Base-by-base conservation (phyloP, 2,329 filamentous ascomycete species). In the Calycina herbarum region DNA sequence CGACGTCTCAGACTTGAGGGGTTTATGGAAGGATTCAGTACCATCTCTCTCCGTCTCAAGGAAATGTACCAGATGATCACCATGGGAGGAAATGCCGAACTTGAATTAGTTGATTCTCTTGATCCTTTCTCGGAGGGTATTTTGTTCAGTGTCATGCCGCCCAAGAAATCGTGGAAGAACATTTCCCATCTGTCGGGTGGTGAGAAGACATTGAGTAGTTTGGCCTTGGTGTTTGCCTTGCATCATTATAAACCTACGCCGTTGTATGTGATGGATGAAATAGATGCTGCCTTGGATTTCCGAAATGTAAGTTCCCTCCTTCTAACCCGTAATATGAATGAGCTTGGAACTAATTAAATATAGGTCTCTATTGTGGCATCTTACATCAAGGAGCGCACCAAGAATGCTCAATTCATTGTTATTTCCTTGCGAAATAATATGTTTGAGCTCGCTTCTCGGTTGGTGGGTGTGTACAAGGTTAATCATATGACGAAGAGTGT, bases 31-130 rank as follows among this genome's bases (percentile, higher is more conserved):
- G 95, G 96, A 48, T 98, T 99, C 81, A 90, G 90, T 74, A 90
- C 88, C 68, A 99, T 99, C 78, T 98, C 94, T 1, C 83, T 97
- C 29, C 91, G 94, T 0, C 84, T 99, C 57, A 99, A 99, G 82
- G 95, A 99, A 76, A 99, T 99, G 95, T 99, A 99, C 80, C 95
- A 99, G 77, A 97, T 99, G 94, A 99, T 99, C 77, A 99, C 95
- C 27, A 98, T 99, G 93, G 95, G 95, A 68, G 95, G 95, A 64
- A 99, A 99, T 74, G 95, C 95, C 0, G 95, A 99, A 80, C 86
- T 99, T 13, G 96, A 99, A 78, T 88, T 99, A 29, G 95, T 99
- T 51, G 95, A 99, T 81, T 94, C 90, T 20, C 82, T 99, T 2
- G 96, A 99, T 77, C 95, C 95, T 0, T 99, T 99, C 82, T 93